phyloP scores from a whole-genome alignment of 2,329 filamentous ascomycete genomes.

The Talaromyces sp. region DNA sequence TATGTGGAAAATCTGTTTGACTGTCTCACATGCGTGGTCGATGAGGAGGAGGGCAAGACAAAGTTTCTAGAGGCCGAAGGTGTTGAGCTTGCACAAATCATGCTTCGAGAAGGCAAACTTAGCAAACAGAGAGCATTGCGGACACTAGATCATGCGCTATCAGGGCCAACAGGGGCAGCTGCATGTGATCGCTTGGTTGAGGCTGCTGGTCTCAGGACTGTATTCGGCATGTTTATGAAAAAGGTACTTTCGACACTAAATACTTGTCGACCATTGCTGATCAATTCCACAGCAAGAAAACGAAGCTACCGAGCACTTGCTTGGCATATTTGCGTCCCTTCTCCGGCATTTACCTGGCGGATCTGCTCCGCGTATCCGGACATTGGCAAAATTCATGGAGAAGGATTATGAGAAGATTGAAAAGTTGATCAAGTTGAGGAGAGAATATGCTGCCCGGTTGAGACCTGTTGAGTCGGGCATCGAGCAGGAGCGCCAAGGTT shows the following conservation, averaged over 20 bases:
- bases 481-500: slow-evolving; percentile 51
- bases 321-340: slow-evolving; percentile 80
- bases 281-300: slow-evolving; percentile 52
- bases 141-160: slow-evolving; percentile 76
- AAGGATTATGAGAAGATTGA: slow-evolving; percentile 83
- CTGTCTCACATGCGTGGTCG: slow-evolving; percentile 72
- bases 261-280: slow-evolving; percentile 20
- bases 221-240: slow-evolving; percentile 88
- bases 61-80: slow-evolving; percentile 89
- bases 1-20: slow-evolving; percentile 95
- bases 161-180: slow-evolving; percentile 53
- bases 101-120: slow-evolving; percentile 84
- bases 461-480: slow-evolving; percentile 62
- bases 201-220: slow-evolving; percentile 74
- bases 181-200: slow-evolving; percentile 77
- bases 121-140: slow-evolving; percentile 74
- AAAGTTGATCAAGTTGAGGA: slow-evolving; percentile 67
- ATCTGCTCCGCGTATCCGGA: slow-evolving; percentile 73
- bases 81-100: slow-evolving; percentile 83
- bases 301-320: slow-evolving; percentile 69
- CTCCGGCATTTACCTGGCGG: slow-evolving; percentile 74
- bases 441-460: slow-evolving; percentile 65
- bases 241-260: slow-evolving; percentile 42
- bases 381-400: slow-evolving; percentile 91
- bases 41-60: slow-evolving; percentile 68